These are phyloP conservation scores for Cadophora gregata DNA, from an alignment of 2,329 filamentous ascomycete genomes.

Conservation along the genomic window DNA sequence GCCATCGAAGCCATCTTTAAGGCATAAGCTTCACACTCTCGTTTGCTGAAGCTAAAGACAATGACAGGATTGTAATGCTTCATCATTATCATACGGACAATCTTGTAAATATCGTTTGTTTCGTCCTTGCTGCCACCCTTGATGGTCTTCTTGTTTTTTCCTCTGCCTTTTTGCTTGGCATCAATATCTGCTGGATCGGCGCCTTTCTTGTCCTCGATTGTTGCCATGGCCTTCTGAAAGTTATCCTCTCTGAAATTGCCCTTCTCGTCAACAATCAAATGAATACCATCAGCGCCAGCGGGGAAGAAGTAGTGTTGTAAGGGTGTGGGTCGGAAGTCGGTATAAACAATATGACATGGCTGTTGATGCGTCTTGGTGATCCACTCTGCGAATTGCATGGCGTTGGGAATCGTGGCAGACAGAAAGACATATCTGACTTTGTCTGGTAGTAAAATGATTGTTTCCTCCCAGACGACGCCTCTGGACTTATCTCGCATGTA, in stretches of 20 bases:
- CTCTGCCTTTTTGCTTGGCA: constrained; percentile 83
- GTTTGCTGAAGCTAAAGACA: constrained; percentile 99
- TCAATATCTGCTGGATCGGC: constrained; percentile 80
- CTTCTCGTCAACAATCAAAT: constrained; percentile 95
- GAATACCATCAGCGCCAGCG: constrained; percentile 87
- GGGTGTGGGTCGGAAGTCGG: constrained; percentile 95
- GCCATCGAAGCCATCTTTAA: constrained; percentile 84
- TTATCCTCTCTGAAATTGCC: constrained; percentile 96
- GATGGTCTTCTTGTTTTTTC: constrained; percentile 89
- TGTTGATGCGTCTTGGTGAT: constrained; percentile 98
- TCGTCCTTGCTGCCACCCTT: constrained; percentile 79
- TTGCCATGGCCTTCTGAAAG: constrained; percentile 93
- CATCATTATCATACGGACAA: constrained; percentile 98
- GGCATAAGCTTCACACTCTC: constrained; percentile 91
- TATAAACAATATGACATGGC: constrained; percentile 98
- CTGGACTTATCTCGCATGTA: constrained; percentile 94
- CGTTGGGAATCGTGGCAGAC: constrained; percentile 97
- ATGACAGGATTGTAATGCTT: constrained; percentile 98
- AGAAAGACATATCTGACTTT: constrained; percentile 99
- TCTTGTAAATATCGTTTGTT: constrained; percentile 89
- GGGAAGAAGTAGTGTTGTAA: constrained; percentile 99
- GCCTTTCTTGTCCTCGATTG: constrained; percentile 87
- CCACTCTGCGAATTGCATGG: constrained; percentile 99
- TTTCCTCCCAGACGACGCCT: constrained; percentile 99
- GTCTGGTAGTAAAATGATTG: constrained; percentile 95